Base-by-base conservation (phyloP, 805 yeast species). In the Candida schatavii region DNA sequence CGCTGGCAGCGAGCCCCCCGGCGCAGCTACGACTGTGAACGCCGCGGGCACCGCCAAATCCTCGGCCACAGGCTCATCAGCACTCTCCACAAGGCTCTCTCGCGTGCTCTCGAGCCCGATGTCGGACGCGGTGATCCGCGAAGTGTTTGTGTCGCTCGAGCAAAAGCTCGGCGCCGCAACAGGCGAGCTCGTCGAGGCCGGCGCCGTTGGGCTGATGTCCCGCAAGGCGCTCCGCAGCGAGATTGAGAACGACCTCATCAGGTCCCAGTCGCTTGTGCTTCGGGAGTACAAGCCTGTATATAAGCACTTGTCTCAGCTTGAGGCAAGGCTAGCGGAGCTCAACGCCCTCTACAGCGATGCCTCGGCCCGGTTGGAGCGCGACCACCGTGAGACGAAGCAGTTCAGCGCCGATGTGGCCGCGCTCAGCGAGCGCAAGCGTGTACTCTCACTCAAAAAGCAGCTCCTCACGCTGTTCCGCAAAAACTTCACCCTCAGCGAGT, bases 401-500 rank as follows among this genome's bases (percentile, higher is more conserved):
- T 52, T 73, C 40, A 54, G 53, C 11, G 39, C 41, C 0, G 53
- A 57, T 10, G 54, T 72, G 5, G 45, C 52, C 2, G 43, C 48
- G 3, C 52, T 73, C 29, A 59, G 55, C 37, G 42, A 54, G 5
- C 57, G 70, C 26, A 64, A 64, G 40, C 57, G 57, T 15, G 36
- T 61, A n/a, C 41, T 74, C 22, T 55, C 52, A 55, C 48, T 83
- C 37, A 79, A 83, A 51, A 81, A 77, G 52, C 59, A 68, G 28
- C 52, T 86, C 1, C 59, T 86, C 31, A 51, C 61, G 0, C 70
- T 74, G 22, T 77, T 85, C 49, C 79, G 81, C 46, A 69, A 73
- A 3, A 76, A 77, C 43, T 88, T 85, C 55, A 78, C 90, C 0
- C 59, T 91, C 34, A 75, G 75, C 34, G 90, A 83, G 46, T 76